phyloP scores from a whole-genome alignment of 2,329 filamentous ascomycete species.

The Tetracladium maxilliforme region DNA sequence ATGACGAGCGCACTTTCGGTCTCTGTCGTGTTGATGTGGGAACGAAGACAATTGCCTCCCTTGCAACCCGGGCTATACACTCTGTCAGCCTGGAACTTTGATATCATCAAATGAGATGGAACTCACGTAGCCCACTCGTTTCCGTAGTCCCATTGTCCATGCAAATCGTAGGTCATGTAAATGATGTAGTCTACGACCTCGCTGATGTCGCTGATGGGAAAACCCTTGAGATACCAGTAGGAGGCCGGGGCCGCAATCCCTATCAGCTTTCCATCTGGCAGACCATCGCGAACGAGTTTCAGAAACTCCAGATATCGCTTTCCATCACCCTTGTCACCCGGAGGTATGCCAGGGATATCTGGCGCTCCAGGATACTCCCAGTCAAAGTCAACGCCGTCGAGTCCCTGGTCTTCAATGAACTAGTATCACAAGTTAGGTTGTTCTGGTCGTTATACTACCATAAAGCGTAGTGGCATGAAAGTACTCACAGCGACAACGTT shows the following conservation, averaged over 20 bases:
- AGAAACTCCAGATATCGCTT: slow-evolving; percentile 13
- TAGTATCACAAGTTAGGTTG: no score
- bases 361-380: slow-evolving; percentile 19
- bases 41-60: slow-evolving; percentile 16
- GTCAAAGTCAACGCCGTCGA: slow-evolving; percentile 18
- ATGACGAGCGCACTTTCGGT: slow-evolving; percentile 11
- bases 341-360: slow-evolving; percentile 11
- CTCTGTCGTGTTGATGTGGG: slow-evolving; percentile 18
- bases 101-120: no score
- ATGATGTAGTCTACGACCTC: slow-evolving; percentile 16
- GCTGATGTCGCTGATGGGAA: slow-evolving; percentile 17
- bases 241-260: slow-evolving; percentile 22
- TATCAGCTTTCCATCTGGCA: slow-evolving; percentile 10
- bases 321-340: slow-evolving; percentile 10
- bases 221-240: slow-evolving; percentile 22
- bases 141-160: slow-evolving; percentile 21
- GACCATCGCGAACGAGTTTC: slow-evolving; percentile 6
- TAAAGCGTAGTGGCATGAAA: no score
- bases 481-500: slow-evolving; percentile 9
- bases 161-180: slow-evolving; percentile 12
- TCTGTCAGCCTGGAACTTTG: no score
- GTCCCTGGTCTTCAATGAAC: slow-evolving; percentile 10
- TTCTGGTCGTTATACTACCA: no score
- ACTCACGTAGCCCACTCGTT: slow-evolving; percentile 12
- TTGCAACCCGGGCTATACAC: slow-evolving; percentile 9